These are phyloP conservation scores for Phanerochaete sordida DNA, from an alignment of 768 basidiomycete species.

Conservation along the genomic window DNA sequence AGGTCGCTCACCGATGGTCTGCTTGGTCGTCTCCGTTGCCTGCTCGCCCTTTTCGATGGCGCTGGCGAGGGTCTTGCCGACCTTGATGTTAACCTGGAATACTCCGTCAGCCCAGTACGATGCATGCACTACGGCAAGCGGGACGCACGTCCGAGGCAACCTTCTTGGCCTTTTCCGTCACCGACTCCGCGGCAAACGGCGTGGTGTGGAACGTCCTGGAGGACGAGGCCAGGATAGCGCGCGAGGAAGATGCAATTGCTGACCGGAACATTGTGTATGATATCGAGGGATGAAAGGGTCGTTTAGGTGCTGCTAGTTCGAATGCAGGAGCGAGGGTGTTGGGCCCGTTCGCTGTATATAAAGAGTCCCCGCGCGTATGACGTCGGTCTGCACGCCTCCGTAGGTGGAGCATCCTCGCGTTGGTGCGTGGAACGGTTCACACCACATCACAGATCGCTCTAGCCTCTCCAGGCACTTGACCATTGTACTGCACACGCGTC, in stretches of 20 bases:
- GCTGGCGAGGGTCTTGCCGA: constrained; percentile 34
- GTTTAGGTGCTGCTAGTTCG: background rate
- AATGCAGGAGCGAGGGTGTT: background rate
- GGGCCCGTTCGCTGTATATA: background rate
- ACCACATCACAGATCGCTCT: background rate
- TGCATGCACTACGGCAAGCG: background rate
- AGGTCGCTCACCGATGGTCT: constrained; percentile 33
- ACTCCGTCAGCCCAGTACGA: background rate
- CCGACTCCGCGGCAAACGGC: constrained; percentile 28
- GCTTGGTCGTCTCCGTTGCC: constrained; percentile 34
- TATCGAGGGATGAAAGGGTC: background rate
- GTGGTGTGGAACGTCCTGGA: constrained; percentile 29
- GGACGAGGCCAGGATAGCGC: constrained; percentile 15
- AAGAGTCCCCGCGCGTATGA: background rate
- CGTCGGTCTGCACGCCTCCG: background rate
- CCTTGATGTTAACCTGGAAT: constrained; percentile 35
- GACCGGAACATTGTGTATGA: constrained; percentile 29
- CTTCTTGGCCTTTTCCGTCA: constrained; percentile 37
- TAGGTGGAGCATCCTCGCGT: background rate
- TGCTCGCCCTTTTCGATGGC: constrained; percentile 39
- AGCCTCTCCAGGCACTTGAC: too few species aligned
- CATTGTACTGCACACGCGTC: too few species aligned
- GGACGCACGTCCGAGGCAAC: constrained; percentile 33
- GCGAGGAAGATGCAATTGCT: constrained; percentile 19
- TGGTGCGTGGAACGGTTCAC: background rate